Evolutionary conservation across 768 basidiomycete genomes (phyloP).

Genomic region (Suillus hirtellus): DNA sequence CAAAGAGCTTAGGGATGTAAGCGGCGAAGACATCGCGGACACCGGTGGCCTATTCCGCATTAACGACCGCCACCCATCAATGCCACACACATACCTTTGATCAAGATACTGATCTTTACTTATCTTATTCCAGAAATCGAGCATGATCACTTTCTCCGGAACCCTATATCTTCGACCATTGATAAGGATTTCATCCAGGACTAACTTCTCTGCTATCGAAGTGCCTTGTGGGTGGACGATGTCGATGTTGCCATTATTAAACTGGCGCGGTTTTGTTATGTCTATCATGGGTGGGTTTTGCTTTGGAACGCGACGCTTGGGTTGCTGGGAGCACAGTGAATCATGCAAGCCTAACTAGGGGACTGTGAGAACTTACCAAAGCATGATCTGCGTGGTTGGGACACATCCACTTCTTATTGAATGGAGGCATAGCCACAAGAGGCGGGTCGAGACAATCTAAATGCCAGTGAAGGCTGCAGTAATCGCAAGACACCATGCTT

Average conservation of each 20-base stretch:
- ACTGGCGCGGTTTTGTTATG: constrained; percentile 67
- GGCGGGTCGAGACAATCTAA: constrained; percentile 96
- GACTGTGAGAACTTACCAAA: constrained; percentile 53
- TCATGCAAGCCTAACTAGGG: background rate
- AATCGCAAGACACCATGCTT: constrained; percentile 90
- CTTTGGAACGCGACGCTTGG: constrained; percentile 80
- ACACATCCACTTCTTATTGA: constrained; percentile 97
- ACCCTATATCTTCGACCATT: constrained; percentile 90
- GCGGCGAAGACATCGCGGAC: constrained; percentile 66
- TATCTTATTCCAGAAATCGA: constrained; percentile 95
- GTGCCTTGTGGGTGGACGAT: constrained; percentile 69
- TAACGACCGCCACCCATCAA: background rate
- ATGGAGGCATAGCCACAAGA: constrained; percentile 78
- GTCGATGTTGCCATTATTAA: constrained; percentile 93
- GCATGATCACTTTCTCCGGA: constrained; percentile 85
- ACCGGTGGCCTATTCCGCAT: constrained; percentile 7
- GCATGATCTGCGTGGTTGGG: constrained; percentile 93
- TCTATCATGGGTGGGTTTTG: constrained; percentile 67
- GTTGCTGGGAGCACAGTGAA: constrained; percentile 47
- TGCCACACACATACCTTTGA: constrained; percentile 39
- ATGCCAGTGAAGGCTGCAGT: constrained; percentile 94
- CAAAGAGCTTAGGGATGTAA: constrained; percentile 73
- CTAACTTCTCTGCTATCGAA: constrained; percentile 46
- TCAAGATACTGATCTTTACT: constrained; percentile 43
- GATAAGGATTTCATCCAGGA: constrained; percentile 81